These are phyloP conservation scores for Cordyceps sp. DNA, from an alignment of 2,329 filamentous ascomycete genomes.

Conservation along the genomic window DNA sequence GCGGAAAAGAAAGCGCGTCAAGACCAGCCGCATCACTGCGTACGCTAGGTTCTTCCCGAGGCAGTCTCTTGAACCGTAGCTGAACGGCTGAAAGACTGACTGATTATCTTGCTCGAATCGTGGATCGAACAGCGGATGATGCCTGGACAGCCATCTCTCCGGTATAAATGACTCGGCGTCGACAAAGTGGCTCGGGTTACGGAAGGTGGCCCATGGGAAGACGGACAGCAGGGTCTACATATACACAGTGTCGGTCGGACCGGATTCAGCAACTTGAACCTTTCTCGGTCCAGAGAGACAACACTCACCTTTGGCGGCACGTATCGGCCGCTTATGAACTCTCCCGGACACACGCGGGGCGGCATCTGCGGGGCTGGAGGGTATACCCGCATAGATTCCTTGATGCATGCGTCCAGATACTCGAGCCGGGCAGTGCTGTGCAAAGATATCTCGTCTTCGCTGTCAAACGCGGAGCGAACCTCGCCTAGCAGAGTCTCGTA, in stretches of 20 bases:
- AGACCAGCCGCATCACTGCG: constrained; percentile 28
- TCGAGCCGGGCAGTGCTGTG: constrained; percentile 10
- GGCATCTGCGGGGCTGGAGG: constrained; percentile 14
- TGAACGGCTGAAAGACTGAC: constrained; percentile 19
- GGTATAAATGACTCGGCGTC: constrained; percentile 27
- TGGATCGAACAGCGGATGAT: constrained; percentile 14
- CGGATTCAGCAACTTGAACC: neutral
- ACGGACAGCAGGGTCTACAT: constrained; percentile 23
- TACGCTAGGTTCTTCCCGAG: constrained; percentile 25
- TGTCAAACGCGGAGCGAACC: constrained; percentile 13
- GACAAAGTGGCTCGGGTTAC: constrained; percentile 24
- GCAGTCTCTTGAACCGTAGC: constrained; percentile 21
- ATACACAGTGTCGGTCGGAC: neutral
- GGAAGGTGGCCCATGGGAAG: constrained; percentile 25
- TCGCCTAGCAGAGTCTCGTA: constrained; percentile 18
- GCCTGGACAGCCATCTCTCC: constrained; percentile 22
- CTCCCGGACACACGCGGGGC: constrained; percentile 14
- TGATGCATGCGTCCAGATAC: constrained; percentile 22
- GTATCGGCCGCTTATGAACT: constrained; percentile 12
- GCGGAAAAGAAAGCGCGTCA: constrained; percentile 25
- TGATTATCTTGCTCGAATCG: constrained; percentile 22
- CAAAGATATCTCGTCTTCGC: constrained; percentile 19
- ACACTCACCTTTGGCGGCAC: constrained; percentile 17
- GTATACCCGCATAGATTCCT: constrained; percentile 25
- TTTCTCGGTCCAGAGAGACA: neutral